Conservation (phyloP, 345 rosid genomes). For the Cardiospermum halicacabum region DNA sequence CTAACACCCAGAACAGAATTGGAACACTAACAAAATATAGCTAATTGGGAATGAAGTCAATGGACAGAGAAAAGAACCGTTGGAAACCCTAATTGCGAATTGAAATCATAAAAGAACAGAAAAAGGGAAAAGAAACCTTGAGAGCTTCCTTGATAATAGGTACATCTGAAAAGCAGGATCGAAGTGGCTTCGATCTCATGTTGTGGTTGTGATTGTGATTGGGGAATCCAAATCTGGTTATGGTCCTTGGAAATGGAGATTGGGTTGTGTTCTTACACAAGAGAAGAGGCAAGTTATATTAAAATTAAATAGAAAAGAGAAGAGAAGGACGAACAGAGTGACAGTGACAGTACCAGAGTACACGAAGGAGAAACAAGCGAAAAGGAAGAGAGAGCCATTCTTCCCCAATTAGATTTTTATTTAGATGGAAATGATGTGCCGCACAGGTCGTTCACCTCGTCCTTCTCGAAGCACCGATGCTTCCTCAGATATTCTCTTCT, state of each 20-base stretch:
- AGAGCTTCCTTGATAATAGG: slow-evolving; percentile 51
- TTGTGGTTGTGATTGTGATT: not conserved
- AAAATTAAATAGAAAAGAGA: not conserved
- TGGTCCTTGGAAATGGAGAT: not conserved
- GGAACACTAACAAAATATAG: too few species aligned
- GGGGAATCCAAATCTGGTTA: not conserved
- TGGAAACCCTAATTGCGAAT: too few species aligned
- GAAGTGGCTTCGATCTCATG: slow-evolving; percentile 15
- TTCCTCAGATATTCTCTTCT: too few species aligned
- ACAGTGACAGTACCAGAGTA: not conserved
- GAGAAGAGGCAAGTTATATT: not conserved
- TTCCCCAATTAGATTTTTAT: too few species aligned
- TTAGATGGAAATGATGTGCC: too few species aligned
- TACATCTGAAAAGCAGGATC: slow-evolving; percentile 31
- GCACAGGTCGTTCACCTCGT: too few species aligned
- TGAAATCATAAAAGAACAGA: not conserved
- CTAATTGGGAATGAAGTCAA: too few species aligned
- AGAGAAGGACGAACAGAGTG: not conserved
- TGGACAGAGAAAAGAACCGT: not conserved
- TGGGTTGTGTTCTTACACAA: not conserved
- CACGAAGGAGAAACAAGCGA: not conserved
- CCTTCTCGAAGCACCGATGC: too few species aligned
- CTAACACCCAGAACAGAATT: too few species aligned
- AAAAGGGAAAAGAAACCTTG: slow-evolving; percentile 25
- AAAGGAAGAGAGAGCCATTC: not conserved